A percentile compares a stretch with the other conserved stretches of the same genome.
These are phyloP conservation scores for Dioscorea cayenensis DNA, from an alignment of 116 monocot species.

Conservation along the genomic window DNA sequence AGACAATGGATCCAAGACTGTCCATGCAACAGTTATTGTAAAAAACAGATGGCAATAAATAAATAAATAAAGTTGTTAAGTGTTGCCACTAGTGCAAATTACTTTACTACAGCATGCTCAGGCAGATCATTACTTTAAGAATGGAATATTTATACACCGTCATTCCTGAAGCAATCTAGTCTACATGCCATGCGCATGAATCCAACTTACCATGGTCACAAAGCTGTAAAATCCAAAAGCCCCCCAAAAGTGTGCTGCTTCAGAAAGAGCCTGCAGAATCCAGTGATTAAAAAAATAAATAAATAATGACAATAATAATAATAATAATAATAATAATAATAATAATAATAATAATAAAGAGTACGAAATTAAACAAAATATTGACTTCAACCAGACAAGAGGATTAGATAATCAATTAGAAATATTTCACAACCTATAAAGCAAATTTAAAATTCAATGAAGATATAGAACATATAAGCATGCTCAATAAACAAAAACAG, in stretches of 20 bases:
- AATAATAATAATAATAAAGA: not conserved
- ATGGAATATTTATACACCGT: not conserved
- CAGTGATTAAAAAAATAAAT: constrained; percentile 2
- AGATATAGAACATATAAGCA: too few species aligned
- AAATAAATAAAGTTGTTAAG: not conserved
- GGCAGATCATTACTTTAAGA: not conserved
- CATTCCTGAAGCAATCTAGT: not conserved
- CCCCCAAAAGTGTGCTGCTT: constrained; percentile 79
- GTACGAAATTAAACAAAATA: not conserved
- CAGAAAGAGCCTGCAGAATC: constrained; percentile 40
- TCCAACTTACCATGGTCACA: constrained; percentile 54
- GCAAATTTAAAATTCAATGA: too few species aligned
- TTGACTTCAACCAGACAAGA: not conserved
- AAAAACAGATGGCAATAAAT: too few species aligned
- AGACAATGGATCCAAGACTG: too few species aligned
- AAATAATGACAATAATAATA: constrained; percentile 8
- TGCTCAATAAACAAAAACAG: too few species aligned
- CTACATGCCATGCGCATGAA: not conserved
- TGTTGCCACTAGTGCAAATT: not conserved
- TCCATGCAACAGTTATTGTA: too few species aligned
- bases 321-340: not conserved
- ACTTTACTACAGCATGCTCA: not conserved
- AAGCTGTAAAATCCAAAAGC: constrained; percentile 81
- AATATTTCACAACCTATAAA: too few species aligned
- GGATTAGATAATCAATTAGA: too few species aligned